A percentile compares a stretch with the other conserved stretches of the same genome.
Evolutionary conservation across 1,139 yeast genomes (phyloP).

Genomic region (Lodderomyces pseudojiufengensis): DNA sequence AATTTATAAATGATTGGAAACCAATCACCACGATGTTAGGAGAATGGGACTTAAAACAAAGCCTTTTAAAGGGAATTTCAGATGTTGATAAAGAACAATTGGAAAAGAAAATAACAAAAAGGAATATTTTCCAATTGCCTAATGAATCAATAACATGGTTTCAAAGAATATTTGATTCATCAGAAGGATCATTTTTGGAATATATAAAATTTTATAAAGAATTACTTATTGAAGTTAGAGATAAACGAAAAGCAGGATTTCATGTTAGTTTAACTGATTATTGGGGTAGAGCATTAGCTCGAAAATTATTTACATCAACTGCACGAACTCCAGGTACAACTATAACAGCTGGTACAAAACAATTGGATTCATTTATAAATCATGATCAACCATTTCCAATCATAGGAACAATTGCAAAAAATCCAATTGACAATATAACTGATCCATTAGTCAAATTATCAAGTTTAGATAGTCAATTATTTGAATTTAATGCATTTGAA

Average conservation of each 20-base stretch:
- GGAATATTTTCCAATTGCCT: background rate
- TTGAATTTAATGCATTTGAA: conserved; percentile 56
- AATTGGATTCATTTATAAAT: conserved; percentile 17
- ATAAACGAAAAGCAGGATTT: conserved; percentile 51
- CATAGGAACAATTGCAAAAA: conserved; percentile 32
- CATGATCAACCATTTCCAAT: conserved; percentile 43
- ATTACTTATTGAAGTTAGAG: conserved; percentile 50
- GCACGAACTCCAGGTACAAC: conserved; percentile 36
- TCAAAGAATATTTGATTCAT: background rate
- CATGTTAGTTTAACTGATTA: conserved; percentile 61
- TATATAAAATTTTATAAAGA: conserved; percentile 44
- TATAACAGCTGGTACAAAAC: conserved; percentile 19
- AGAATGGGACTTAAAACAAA: conserved; percentile 45
- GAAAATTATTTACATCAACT: conserved; percentile 38
- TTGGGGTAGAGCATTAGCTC: conserved; percentile 62
- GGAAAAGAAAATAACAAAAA: no score
- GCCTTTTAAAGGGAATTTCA: conserved; percentile 55
- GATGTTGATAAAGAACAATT: conserved; percentile 25
- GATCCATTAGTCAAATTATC: conserved; percentile 14
- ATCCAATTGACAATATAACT: conserved; percentile 16
- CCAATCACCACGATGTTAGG: conserved; percentile 35
- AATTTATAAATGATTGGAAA: conserved; percentile 42
- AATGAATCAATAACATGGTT: conserved; percentile 7
- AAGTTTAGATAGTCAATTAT: conserved; percentile 28
- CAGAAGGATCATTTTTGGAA: conserved; percentile 18